Percentiles rank a stretch among this genome's conserved stretches.
Evolutionary conservation across 345 rosid genomes (phyloP).

Genomic region (Camelina hispida): DNA sequence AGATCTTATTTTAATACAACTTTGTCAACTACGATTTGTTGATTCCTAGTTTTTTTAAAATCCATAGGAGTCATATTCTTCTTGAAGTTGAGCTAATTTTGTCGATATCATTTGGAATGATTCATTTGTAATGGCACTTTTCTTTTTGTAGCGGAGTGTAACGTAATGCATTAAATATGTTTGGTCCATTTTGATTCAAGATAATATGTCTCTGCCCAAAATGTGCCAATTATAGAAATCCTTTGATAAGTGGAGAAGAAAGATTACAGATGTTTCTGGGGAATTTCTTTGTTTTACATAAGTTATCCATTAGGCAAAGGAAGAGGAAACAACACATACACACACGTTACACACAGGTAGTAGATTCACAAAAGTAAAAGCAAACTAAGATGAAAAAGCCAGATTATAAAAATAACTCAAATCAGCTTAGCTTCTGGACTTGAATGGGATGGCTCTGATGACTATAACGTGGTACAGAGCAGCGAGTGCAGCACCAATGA

Average conservation of each 20-base stretch:
- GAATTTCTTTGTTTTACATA: constrained; percentile 30
- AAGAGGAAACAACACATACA: constrained; percentile 33
- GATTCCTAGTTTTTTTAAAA: not conserved
- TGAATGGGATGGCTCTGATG: constrained; percentile 63
- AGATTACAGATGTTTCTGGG: not conserved
- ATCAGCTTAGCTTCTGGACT: constrained; percentile 43
- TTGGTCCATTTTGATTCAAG: constrained; percentile 22
- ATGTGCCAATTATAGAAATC: constrained; percentile 16
- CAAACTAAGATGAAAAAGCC: constrained; percentile 35
- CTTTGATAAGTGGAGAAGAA: constrained; percentile 8
- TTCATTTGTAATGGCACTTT: constrained; percentile 22
- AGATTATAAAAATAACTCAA: not conserved
- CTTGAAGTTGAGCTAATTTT: not conserved
- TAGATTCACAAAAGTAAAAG: constrained; percentile 32
- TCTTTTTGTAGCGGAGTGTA: not conserved
- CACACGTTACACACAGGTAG: constrained; percentile 30
- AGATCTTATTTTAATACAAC: not conserved
- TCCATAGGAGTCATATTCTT: not conserved
- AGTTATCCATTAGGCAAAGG: constrained; percentile 29
- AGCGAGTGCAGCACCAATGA: constrained; percentile 61
- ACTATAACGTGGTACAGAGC: constrained; percentile 59
- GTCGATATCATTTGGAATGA: constrained; percentile 20
- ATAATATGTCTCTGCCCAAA: not conserved
- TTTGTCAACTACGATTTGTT: not conserved
- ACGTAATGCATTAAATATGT: constrained; percentile 27